Evolutionary conservation across 345 rosid genomes (phyloP).

Genomic region (Syzygium jambos): DNA sequence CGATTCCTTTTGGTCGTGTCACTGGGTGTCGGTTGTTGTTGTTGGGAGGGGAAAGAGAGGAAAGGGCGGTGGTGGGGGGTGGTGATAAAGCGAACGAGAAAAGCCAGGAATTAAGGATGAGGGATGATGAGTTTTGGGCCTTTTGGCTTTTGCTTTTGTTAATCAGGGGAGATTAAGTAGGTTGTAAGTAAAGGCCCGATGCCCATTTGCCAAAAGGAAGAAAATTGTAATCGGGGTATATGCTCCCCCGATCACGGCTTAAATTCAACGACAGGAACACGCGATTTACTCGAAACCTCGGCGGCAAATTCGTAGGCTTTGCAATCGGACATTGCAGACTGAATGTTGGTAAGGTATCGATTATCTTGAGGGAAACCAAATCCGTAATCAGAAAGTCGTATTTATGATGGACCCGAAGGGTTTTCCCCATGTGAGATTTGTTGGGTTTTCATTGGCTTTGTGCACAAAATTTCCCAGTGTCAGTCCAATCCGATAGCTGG

Average conservation of each 20-base stretch:
- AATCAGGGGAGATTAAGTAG: not conserved
- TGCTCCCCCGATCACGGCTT: not conserved
- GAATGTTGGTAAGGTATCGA: accelerated
- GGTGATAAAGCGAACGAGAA: not conserved
- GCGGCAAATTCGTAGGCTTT: not conserved
- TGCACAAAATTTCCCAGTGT: not conserved
- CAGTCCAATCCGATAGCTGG: not conserved
- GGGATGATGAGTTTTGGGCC: not conserved
- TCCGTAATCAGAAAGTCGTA: not conserved
- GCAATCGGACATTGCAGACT: not conserved
- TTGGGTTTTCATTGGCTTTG: not conserved
- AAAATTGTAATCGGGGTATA: not conserved
- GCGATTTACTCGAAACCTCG: not conserved
- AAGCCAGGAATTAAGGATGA: not conserved
- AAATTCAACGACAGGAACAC: not conserved
- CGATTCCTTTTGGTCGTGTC: not conserved
- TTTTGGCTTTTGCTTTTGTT: not conserved
- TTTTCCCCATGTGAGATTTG: not conserved
- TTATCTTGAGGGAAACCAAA: not conserved
- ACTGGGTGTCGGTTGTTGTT: too few relatives aligned
- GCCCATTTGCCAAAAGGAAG: not conserved
- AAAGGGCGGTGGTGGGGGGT: not conserved
- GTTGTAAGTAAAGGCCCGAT: not conserved
- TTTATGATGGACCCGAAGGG: not conserved
- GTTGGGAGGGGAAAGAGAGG: not conserved